A percentile compares a stretch with the other conserved stretches of the same genome.
Conservation (phyloP, 495 filamentous ascomycete genomes). For the Penicillium tannophilum region DNA sequence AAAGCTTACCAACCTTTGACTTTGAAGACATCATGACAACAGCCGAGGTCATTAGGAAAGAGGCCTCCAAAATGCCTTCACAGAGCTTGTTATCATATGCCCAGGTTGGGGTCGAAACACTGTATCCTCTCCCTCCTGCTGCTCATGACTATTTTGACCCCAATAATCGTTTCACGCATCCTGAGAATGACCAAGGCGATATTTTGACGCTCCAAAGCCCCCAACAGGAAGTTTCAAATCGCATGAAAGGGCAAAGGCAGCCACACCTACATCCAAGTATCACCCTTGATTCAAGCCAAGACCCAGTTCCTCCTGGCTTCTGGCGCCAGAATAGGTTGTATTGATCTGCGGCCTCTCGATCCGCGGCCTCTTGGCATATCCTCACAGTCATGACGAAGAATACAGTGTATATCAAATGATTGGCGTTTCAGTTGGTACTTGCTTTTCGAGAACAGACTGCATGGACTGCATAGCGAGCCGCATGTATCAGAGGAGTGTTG, state of each 20-base stretch:
- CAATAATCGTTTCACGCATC: background rate
- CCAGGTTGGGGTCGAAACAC: background rate
- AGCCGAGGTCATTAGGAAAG: background rate
- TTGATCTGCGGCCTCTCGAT: slow-evolving; percentile 16
- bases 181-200: background rate
- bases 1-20: background rate
- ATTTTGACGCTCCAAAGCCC: background rate
- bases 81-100: background rate
- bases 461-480: background rate
- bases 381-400: background rate
- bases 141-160: background rate
- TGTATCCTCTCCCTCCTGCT: background rate
- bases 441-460: background rate
- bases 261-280: background rate
- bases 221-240: background rate
- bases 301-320: slow-evolving; percentile 22
- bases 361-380: background rate
- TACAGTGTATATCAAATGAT: background rate
- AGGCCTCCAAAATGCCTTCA: background rate
- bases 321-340: slow-evolving; percentile 38
- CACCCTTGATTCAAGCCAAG: background rate
- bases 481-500: background rate
- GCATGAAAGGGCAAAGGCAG: background rate
- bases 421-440: background rate
- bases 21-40: background rate